A percentile compares a stretch with the other conserved stretches of the same genome.
These are phyloP conservation scores for Penicillium brevicompactum DNA, from an alignment of 2,329 filamentous ascomycete species.

Conservation along the genomic window DNA sequence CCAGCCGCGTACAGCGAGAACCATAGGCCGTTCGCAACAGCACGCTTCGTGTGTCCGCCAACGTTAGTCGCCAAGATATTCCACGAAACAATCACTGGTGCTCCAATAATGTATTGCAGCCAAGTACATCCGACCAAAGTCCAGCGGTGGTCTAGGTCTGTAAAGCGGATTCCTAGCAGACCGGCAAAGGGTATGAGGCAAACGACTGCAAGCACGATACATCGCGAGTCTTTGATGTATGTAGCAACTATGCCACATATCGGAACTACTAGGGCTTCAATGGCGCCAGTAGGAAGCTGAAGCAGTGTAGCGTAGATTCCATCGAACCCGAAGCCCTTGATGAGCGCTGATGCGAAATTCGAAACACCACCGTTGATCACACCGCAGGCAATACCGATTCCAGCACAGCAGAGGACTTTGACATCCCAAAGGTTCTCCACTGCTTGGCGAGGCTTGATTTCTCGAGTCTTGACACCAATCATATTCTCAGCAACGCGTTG, in stretches of 20 bases:
- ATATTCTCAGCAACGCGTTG: conserved; percentile 45
- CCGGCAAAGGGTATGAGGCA: conserved; percentile 45
- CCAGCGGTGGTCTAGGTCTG: conserved; percentile 49
- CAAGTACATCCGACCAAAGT: conserved; percentile 56
- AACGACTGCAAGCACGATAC: conserved; percentile 33
- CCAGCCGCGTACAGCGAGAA: conserved; percentile 53
- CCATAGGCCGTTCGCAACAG: conserved; percentile 52
- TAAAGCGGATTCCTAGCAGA: conserved; percentile 54
- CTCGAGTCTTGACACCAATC: conserved; percentile 44
- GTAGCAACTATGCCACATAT: conserved; percentile 48
- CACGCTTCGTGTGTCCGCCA: conserved; percentile 56
- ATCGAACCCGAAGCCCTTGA: conserved; percentile 46
- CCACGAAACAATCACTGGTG: conserved; percentile 56
- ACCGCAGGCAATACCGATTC: conserved; percentile 48
- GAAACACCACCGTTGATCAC: conserved; percentile 54
- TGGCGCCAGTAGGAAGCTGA: conserved; percentile 38
- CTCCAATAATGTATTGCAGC: conserved; percentile 54
- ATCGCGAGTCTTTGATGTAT: conserved; percentile 45
- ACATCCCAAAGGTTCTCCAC: conserved; percentile 45
- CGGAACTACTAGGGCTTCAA: conserved; percentile 33
- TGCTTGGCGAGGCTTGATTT: conserved; percentile 38
- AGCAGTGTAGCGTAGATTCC: conserved; percentile 34
- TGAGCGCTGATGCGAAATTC: conserved; percentile 52
- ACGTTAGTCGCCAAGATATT: conserved; percentile 52
- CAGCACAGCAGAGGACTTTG: conserved; percentile 40